A percentile compares a stretch with the other conserved stretches of the same genome.
phyloP scores from a whole-genome alignment of 768 basidiomycete genomes.

The Hypsizygus marmoreus region DNA sequence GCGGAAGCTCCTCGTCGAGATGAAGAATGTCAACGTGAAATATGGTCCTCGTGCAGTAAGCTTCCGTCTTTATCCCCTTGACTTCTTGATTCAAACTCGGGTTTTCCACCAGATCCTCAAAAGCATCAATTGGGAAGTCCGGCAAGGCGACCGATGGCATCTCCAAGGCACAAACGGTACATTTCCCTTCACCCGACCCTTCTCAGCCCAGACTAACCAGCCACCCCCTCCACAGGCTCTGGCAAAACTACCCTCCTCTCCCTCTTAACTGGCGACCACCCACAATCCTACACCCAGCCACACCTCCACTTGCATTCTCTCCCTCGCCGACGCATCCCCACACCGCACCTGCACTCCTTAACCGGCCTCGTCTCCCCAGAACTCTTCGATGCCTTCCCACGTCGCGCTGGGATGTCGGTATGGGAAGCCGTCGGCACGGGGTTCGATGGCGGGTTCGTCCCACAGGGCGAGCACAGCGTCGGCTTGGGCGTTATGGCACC shows the following conservation, averaged over 20 bases:
- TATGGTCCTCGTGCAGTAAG: constrained; percentile 68
- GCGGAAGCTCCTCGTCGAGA: constrained; percentile 48
- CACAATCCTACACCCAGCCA: constrained; percentile 84
- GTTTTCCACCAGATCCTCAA: constrained; percentile 60
- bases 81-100: background rate
- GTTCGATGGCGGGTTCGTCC: constrained; percentile 82
- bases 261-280: constrained; percentile 91
- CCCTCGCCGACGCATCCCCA: constrained; percentile 64
- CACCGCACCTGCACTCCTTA: constrained; percentile 60
- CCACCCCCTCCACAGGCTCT: constrained; percentile 55
- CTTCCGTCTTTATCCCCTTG: background rate
- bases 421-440: constrained; percentile 86
- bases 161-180: constrained; percentile 86
- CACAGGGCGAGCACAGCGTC: constrained; percentile 43
- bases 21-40: constrained; percentile 67
- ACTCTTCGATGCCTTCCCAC: constrained; percentile 87
- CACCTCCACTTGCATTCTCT: constrained; percentile 46
- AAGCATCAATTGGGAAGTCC: constrained; percentile 80
- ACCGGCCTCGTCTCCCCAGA: constrained; percentile 90
- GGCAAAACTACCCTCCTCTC: constrained; percentile 95
- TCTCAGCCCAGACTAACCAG: background rate
- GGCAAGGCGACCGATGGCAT: constrained; percentile 85
- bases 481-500: constrained; percentile 45
- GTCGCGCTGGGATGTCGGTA: constrained; percentile 64
- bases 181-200: constrained; percentile 6